phyloP scores from a whole-genome alignment of 805 yeast species.

The Nakazawaea siamensis region DNA sequence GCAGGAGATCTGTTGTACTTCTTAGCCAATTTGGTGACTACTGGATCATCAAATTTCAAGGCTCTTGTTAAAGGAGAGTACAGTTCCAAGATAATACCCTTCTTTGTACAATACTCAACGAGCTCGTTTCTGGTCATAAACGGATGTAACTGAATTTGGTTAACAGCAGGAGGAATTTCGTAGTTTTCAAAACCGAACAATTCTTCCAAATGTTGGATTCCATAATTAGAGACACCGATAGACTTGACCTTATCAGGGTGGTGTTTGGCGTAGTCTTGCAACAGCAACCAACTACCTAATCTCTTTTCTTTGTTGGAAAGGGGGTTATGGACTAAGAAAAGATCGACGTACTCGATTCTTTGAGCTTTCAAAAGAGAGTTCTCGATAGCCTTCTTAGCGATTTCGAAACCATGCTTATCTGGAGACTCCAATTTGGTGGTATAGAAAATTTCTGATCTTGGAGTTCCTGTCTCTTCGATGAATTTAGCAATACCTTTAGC shows the following conservation, averaged over 20 bases:
- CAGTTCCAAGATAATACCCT: slow-evolving; percentile 48
- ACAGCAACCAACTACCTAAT: slow-evolving; percentile 40
- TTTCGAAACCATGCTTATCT: neutral
- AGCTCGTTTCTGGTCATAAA: slow-evolving; percentile 39
- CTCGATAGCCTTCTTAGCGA: slow-evolving; percentile 24
- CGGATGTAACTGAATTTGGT: slow-evolving; percentile 44
- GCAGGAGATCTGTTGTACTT: slow-evolving; percentile 34
- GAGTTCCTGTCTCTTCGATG: slow-evolving; percentile 14
- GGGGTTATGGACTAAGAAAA: slow-evolving; percentile 49
- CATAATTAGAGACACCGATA: slow-evolving; percentile 63
- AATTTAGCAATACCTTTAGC: slow-evolving; percentile 48
- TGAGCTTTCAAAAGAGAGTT: slow-evolving; percentile 35
- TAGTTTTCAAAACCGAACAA: slow-evolving; percentile 37
- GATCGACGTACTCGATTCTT: slow-evolving; percentile 42
- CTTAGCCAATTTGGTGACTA: slow-evolving; percentile 24
- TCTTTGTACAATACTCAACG: slow-evolving; percentile 30
- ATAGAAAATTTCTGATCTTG: slow-evolving; percentile 29
- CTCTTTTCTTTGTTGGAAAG: slow-evolving; percentile 29
- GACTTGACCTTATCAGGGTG: slow-evolving; percentile 37
- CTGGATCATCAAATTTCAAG: slow-evolving; percentile 32
- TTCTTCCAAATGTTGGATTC: slow-evolving; percentile 48
- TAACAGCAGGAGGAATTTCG: slow-evolving; percentile 33
- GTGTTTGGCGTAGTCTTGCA: slow-evolving; percentile 44
- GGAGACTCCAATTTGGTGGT: slow-evolving; percentile 29
- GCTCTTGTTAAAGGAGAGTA: slow-evolving; percentile 61